These are phyloP conservation scores for Grosmannia huntii DNA, from an alignment of 2,329 filamentous ascomycete species.

Conservation along the genomic window DNA sequence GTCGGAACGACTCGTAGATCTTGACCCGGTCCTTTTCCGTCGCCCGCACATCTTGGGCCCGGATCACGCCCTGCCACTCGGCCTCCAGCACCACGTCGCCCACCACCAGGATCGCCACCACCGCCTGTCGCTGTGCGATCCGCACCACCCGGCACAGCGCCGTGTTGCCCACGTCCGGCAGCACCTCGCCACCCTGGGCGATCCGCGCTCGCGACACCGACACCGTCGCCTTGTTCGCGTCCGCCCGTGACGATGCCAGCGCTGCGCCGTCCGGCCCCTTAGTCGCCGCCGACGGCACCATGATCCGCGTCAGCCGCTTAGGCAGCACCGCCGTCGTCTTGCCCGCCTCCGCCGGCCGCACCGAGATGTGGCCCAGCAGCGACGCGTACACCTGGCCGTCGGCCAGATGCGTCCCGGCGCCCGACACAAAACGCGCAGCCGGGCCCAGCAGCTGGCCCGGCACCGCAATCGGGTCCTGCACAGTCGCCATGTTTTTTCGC, in stretches of 20 bases:
- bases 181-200: constrained; percentile 39
- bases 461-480: constrained; percentile 40
- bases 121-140: constrained; percentile 73
- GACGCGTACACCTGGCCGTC: constrained; percentile 67
- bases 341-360: constrained; percentile 33
- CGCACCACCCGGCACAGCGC: constrained; percentile 80
- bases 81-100: constrained; percentile 59
- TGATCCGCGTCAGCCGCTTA: not conserved
- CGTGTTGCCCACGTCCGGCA: constrained; percentile 68
- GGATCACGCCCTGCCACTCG: constrained; percentile 74
- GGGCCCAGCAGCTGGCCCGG: constrained; percentile 74
- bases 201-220: constrained; percentile 37
- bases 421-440: constrained; percentile 52
- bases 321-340: not conserved
- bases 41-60: constrained; percentile 81
- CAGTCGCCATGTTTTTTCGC: not conserved
- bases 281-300: too few species aligned
- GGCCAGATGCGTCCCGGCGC: constrained; percentile 74
- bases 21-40: constrained; percentile 94
- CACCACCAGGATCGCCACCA: constrained; percentile 75
- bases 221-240: constrained; percentile 33
- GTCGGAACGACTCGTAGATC: constrained; percentile 81
- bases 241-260: too few species aligned
- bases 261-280: too few species aligned
- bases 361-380: constrained; percentile 58